Conservation (phyloP, 257 asterid species). For the Petunia secreta region DNA sequence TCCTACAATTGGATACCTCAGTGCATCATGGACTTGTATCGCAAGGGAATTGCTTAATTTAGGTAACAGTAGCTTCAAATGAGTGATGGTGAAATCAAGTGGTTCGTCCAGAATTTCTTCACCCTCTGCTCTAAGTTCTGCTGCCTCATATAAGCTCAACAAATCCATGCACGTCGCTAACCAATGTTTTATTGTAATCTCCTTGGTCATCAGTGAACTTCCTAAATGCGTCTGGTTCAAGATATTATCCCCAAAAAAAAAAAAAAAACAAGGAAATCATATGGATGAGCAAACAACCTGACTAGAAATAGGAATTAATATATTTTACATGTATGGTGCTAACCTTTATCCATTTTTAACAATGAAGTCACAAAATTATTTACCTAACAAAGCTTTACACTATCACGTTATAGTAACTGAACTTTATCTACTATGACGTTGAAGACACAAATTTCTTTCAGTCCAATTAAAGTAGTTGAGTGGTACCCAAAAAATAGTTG, state of each 20-base stretch:
- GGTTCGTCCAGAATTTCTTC: conserved; percentile 32
- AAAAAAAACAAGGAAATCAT: background rate
- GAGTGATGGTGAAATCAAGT: conserved; percentile 29
- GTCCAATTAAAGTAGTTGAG: too few species aligned
- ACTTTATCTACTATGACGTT: too few species aligned
- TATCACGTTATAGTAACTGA: too few species aligned
- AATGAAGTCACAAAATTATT: too few species aligned
- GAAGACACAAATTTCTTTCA: too few species aligned
- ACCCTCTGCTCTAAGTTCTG: conserved; percentile 28
- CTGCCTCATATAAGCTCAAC: conserved; percentile 42
- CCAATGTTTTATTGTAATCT: conserved; percentile 19
- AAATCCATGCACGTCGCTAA: conserved; percentile 24
- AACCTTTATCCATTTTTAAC: too few species aligned
- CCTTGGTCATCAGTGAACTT: conserved; percentile 35
- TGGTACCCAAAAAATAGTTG: too few species aligned
- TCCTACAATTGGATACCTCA: conserved; percentile 19
- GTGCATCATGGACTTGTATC: conserved; percentile 18
- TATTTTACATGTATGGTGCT: too few species aligned
- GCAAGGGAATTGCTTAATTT: conserved; percentile 9
- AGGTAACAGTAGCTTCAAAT: conserved; percentile 13
- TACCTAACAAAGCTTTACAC: too few species aligned
- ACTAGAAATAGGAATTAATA: too few species aligned
- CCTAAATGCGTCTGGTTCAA: conserved; percentile 31
- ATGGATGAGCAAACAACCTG: too few species aligned
- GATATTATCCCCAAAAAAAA: too few species aligned